A percentile compares a stretch with the other conserved stretches of the same genome.
phyloP scores from a whole-genome alignment of 129 eudicot species.

The Deinandra increscens region DNA sequence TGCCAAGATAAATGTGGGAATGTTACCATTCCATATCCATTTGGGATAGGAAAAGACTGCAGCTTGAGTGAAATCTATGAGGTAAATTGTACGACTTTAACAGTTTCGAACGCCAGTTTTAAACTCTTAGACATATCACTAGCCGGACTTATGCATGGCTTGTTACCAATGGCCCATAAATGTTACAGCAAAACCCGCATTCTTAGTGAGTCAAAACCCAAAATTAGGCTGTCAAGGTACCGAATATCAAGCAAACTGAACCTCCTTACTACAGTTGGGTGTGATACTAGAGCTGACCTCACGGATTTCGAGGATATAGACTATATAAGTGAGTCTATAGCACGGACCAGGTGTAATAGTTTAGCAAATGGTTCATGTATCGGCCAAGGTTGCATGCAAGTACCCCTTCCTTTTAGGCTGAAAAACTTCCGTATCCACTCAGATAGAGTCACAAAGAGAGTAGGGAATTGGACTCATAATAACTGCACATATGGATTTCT shows the following conservation, averaged over 20 bases:
- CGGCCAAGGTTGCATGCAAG: constrained; percentile 31
- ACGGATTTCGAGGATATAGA: background rate
- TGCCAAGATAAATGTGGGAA: constrained; percentile 33
- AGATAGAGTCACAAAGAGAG: background rate
- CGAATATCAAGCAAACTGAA: constrained; percentile 14
- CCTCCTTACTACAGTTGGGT: constrained; percentile 27
- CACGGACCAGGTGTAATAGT: background rate
- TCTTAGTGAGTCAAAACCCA: background rate
- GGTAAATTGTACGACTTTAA: constrained; percentile 15
- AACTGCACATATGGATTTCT: constrained; percentile 9
- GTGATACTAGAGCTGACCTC: background rate
- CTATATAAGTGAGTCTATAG: constrained; percentile 9
- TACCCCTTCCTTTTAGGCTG: background rate
- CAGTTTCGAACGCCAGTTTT: background rate
- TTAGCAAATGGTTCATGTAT: constrained; percentile 13
- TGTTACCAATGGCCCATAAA: constrained; percentile 15
- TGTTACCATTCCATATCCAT: constrained; percentile 30
- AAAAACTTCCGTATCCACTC: background rate
- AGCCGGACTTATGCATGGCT: constrained; percentile 14
- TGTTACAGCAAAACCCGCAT: constrained; percentile 18
- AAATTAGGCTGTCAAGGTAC: constrained; percentile 4
- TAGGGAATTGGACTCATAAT: background rate
- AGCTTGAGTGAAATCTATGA: constrained; percentile 10
- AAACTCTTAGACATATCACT: constrained; percentile 9
- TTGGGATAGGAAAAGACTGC: constrained; percentile 18